Percentiles rank a stretch among this genome's conserved stretches.
Evolutionary conservation across 495 filamentous ascomycete species (phyloP).

Genomic region (Wilcoxina mikolae): DNA sequence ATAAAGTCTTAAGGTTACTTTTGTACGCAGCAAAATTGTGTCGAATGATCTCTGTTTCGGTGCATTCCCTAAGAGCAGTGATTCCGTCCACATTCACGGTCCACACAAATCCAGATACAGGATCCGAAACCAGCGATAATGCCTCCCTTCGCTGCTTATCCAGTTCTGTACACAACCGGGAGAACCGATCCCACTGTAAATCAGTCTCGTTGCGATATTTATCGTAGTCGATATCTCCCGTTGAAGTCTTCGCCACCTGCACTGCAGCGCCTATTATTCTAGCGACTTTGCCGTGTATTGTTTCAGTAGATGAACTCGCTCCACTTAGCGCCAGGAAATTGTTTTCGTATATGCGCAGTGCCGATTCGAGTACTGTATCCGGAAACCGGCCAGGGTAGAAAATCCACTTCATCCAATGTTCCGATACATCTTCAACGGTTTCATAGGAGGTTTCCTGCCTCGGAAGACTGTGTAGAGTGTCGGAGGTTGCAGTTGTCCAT

Average conservation of each 20-base stretch:
- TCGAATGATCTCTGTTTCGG: conserved; percentile 53
- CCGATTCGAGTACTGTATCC: conserved; percentile 60
- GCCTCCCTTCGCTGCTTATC: conserved; percentile 71
- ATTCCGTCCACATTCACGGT: conserved; percentile 64
- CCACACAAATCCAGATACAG: conserved; percentile 59
- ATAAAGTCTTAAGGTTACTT: conserved; percentile 14
- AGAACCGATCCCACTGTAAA: conserved; percentile 79
- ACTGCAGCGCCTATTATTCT: conserved; percentile 21
- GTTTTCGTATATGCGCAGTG: conserved; percentile 28
- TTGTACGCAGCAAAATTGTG: conserved; percentile 35
- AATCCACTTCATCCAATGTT: conserved; percentile 60
- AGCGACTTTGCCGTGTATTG: conserved; percentile 21
- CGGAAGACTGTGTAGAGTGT: conserved; percentile 45
- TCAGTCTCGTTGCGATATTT: conserved; percentile 55
- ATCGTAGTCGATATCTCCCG: conserved; percentile 55
- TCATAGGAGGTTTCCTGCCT: conserved; percentile 45
- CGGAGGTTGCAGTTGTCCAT: conserved; percentile 59
- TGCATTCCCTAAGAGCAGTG: conserved; percentile 64
- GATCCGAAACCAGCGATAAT: conserved; percentile 59
- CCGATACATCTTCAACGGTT: conserved; percentile 40
- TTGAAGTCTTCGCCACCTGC: conserved; percentile 20
- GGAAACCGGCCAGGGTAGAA: conserved; percentile 68
- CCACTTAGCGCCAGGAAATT: conserved; percentile 6
- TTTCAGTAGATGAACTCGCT: conserved; percentile 14
- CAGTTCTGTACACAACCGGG: conserved; percentile 67